Conservation (phyloP, 176 grass and related monocot species). For the Bothriochloa decipiens region DNA sequence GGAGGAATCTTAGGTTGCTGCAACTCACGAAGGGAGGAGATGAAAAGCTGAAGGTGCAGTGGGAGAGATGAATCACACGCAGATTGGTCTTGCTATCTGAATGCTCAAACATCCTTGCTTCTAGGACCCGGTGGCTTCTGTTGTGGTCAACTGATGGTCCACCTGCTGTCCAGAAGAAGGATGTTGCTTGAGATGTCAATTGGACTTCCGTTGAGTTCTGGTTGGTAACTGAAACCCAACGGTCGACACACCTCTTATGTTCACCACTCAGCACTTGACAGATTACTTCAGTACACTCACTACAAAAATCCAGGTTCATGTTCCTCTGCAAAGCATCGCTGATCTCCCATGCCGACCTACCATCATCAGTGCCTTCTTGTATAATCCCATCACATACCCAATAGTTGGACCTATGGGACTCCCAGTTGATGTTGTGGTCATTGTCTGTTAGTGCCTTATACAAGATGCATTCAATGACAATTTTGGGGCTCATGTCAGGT, state of each 20-base stretch:
- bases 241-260: neutral
- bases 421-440: neutral
- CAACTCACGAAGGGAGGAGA: too few relatives aligned
- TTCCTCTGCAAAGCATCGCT: neutral
- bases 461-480: neutral
- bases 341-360: constrained; percentile 4
- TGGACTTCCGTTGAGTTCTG: accelerated
- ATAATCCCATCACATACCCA: constrained; percentile 33
- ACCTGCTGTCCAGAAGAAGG: neutral
- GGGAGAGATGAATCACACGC: too few relatives aligned
- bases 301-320: neutral
- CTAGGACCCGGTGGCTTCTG: too few relatives aligned
- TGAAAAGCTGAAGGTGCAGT: too few relatives aligned
- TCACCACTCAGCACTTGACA: neutral
- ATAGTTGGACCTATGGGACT: neutral
- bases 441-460: neutral
- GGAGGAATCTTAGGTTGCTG: too few relatives aligned
- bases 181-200: neutral
- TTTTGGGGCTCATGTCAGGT: neutral
- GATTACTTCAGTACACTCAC: accelerated
- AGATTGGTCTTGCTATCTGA: neutral
- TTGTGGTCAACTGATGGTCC: neutral
- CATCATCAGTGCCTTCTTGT: neutral
- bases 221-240: neutral
- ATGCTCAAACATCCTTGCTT: neutral